A percentile compares a stretch with the other conserved stretches of the same genome.
Conservation (phyloP, 805 yeast species). For the Vanderwaltozyma tropicalis region DNA sequence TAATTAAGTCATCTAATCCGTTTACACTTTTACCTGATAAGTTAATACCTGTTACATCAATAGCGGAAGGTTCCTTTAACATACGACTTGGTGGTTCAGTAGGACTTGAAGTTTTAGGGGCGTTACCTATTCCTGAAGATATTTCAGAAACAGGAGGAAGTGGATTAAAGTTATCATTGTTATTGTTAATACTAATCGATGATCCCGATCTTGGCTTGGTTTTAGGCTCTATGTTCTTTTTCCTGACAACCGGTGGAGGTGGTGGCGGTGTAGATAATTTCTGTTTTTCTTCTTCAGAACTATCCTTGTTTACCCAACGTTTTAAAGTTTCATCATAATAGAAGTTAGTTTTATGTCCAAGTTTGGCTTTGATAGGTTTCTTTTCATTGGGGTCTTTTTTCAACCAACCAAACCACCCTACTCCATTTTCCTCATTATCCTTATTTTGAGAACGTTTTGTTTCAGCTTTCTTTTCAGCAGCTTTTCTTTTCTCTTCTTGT, state of each 20-base stretch:
- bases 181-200: not conserved
- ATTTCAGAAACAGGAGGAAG: not conserved
- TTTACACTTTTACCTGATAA: slow-evolving; percentile 23
- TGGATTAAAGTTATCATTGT: not conserved
- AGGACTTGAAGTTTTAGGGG: not conserved
- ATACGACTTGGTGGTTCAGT: not conserved
- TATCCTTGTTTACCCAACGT: slow-evolving; percentile 75
- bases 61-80: no score
- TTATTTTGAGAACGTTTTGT: not conserved
- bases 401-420: slow-evolving; percentile 55
- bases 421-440: slow-evolving; percentile 4
- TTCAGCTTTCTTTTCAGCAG: not conserved
- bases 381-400: slow-evolving; percentile 52
- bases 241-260: slow-evolving; percentile 37
- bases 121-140: no score
- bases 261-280: slow-evolving; percentile 68
- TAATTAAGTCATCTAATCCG: slow-evolving; percentile 40
- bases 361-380: slow-evolving; percentile 70
- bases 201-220: not conserved
- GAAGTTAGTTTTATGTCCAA: slow-evolving; percentile 55
- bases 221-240: slow-evolving; percentile 16
- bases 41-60: slow-evolving; percentile 1
- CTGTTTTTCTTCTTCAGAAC: slow-evolving; percentile 53
- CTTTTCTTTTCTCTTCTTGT: slow-evolving; percentile 4
- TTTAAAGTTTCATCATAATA: slow-evolving; percentile 73